A percentile compares a stretch with the other conserved stretches of the same genome.
Conservation (phyloP, 805 yeast species). For the Cyberlindnera galapagoensis region DNA sequence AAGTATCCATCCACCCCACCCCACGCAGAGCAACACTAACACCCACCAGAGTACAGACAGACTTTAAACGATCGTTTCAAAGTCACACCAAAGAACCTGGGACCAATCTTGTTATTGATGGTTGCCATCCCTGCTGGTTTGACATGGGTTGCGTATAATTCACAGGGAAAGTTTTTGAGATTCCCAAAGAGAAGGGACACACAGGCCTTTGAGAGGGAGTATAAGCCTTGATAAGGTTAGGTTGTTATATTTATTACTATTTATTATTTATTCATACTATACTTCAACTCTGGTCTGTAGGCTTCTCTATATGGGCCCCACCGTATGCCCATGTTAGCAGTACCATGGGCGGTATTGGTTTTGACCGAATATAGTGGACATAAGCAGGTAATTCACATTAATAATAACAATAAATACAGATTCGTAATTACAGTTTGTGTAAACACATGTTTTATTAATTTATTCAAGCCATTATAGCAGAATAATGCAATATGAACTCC, state of each 20-base stretch:
- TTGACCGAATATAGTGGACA: too few species aligned
- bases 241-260: constrained; percentile 1
- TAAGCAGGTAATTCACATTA: too few species aligned
- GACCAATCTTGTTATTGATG: constrained; percentile 14
- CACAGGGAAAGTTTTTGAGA: constrained; percentile 22
- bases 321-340: too few species aligned
- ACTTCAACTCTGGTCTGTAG: too few species aligned
- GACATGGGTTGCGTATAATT: constrained; percentile 18
- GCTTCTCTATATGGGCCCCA: too few species aligned
- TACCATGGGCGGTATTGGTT: too few species aligned
- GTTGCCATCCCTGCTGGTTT: constrained; percentile 19
- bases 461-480: constrained; percentile 45
- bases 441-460: too few species aligned
- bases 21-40: constrained; percentile 3
- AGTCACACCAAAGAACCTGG: constrained; percentile 19
- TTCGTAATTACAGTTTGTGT: too few species aligned
- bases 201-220: constrained; percentile 20
- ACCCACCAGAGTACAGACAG: constrained; percentile 17
- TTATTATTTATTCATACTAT: constrained; percentile 3
- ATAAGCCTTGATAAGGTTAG: constrained; percentile 8
- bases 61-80: constrained; percentile 19
- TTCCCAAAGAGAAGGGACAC: constrained; percentile 18
- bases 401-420: too few species aligned
- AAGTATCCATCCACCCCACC: constrained; percentile 6
- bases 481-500: constrained; percentile 55